A percentile compares a stretch with the other conserved stretches of the same genome.
phyloP scores from a whole-genome alignment of 106 monocot genomes.

The Vanilla planifolia region DNA sequence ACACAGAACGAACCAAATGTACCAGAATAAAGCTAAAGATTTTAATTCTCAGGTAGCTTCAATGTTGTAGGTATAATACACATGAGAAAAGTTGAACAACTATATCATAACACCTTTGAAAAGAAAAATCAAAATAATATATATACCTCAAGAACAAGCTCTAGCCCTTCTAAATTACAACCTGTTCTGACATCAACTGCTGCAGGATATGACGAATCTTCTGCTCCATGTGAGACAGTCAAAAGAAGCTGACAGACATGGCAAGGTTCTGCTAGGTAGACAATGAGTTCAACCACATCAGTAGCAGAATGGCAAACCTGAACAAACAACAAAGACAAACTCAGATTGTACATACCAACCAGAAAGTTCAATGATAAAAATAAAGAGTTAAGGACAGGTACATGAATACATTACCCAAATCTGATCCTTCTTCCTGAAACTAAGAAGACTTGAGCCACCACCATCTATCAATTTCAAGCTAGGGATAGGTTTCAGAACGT shows the following conservation, averaged over 20 bases:
- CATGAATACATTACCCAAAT: conserved; percentile 63
- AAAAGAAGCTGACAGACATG: conserved; percentile 95
- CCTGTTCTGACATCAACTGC: conserved; percentile 88
- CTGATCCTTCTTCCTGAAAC: conserved; percentile 79
- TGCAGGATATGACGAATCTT: conserved; percentile 84
- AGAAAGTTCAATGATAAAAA: not conserved
- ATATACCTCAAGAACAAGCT: conserved; percentile 93
- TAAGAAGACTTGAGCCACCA: conserved; percentile 75
- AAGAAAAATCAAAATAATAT: not conserved
- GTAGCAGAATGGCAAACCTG: conserved; percentile 87
- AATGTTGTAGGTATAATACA: not conserved
- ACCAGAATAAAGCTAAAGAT: not conserved
- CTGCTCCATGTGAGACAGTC: conserved; percentile 79
- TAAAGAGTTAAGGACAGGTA: conserved; percentile 2
- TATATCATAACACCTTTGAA: not conserved
- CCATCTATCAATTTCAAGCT: conserved; percentile 37
- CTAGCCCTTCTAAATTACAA: conserved; percentile 67
- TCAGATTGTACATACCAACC: not conserved
- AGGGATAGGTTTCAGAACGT: conserved; percentile 78
- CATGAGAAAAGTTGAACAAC: not conserved
- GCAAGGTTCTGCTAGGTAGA: conserved; percentile 91
- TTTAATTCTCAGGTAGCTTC: not conserved
- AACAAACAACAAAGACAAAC: conserved; percentile 9
- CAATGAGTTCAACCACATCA: conserved; percentile 94
- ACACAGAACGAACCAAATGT: not conserved